Base-by-base conservation (phyloP, 2,329 filamentous ascomycete species). In the Exophiala spinifera region DNA sequence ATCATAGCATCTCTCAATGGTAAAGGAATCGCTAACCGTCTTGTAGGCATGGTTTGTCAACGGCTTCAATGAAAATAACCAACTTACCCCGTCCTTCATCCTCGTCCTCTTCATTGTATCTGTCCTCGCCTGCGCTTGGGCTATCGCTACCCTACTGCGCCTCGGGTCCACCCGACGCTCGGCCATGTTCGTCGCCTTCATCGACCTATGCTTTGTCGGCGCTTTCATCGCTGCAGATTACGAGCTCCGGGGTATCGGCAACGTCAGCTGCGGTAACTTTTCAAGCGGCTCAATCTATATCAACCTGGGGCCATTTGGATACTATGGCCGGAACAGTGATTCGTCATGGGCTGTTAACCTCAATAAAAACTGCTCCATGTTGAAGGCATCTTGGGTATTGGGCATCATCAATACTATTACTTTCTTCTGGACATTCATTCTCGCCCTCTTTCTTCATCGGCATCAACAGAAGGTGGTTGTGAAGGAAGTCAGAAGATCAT, bases 321-420 rank as follows among this genome's bases (percentile, higher is more conserved):
- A 72, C 60, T 81, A 81, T 40, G 76, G 76, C 13, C 59, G 64
- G 6, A 62, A 71, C 31, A 74, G 72, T 25, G 73, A 72, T 48
- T 78, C 72, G 52, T 65, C 65, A 7, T 74, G 83, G 55, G 70
- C 78, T 39, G 67, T 85, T 37, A 71, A 79, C 49, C 71, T 85
- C 34, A 79, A 89, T 71, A 92, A 92, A 78, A 83, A 84, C 4
- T 97, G 92, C 74, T 82, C 87, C 46, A 94, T 96, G 89, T 82
- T 96, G 67, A 97, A 96, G 81, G 87, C 91, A 1, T 81, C 79
- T 62, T 97, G 90, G 73, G 92, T 90, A 2, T 85, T 96, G 63
- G 90, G 83, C 46, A 96, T 97, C 70, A 95, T 96, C 80, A 89
- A 94, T 70, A 76, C 78, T 62, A 75, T 94, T 61, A 86, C 91